Evolutionary conservation across 1,284 basidiomycete genomes (phyloP).

Genomic region (Sphagnurus paluster): DNA sequence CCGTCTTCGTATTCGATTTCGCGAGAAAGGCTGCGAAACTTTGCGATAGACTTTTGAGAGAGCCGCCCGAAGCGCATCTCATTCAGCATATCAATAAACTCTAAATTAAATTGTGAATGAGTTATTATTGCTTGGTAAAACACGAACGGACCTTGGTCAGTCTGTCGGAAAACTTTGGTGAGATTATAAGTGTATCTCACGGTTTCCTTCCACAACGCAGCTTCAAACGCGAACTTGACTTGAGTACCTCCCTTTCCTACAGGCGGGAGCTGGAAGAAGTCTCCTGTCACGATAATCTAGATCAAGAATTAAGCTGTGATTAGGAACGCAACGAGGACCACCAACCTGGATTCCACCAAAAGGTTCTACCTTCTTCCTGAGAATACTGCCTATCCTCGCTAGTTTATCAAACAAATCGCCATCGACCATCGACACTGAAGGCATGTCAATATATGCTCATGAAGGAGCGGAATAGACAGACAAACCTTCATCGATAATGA

Average conservation of each 20-base stretch:
- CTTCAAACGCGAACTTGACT: conserved; percentile 86
- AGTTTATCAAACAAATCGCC: conserved; percentile 92
- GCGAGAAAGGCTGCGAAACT: conserved; percentile 63
- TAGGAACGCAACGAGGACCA: background rate
- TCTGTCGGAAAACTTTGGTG: conserved; percentile 86
- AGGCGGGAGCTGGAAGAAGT: conserved; percentile 97
- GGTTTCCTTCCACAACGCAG: conserved; percentile 77
- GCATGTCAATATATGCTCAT: background rate
- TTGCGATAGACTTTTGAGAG: conserved; percentile 42
- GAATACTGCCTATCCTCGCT: conserved; percentile 53
- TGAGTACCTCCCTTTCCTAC: conserved; percentile 51
- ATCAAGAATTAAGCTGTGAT: conserved; percentile 12
- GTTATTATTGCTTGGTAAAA: conserved; percentile 3
- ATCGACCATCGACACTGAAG: conserved; percentile 94
- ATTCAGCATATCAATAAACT: conserved; percentile 88
- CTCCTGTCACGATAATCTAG: conserved; percentile 85
- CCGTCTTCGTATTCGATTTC: conserved; percentile 68
- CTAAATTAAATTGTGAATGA: conserved; percentile 34
- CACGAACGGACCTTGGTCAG: conserved; percentile 54
- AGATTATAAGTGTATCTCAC: conserved; percentile 83
- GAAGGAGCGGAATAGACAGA: too few relatives aligned
- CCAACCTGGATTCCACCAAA: conserved; percentile 95
- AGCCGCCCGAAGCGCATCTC: conserved; percentile 84
- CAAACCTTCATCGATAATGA: conserved; percentile 98
- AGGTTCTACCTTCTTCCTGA: conserved; percentile 67